phyloP scores from a whole-genome alignment of 768 basidiomycete species.

The Calvatia gigantea region DNA sequence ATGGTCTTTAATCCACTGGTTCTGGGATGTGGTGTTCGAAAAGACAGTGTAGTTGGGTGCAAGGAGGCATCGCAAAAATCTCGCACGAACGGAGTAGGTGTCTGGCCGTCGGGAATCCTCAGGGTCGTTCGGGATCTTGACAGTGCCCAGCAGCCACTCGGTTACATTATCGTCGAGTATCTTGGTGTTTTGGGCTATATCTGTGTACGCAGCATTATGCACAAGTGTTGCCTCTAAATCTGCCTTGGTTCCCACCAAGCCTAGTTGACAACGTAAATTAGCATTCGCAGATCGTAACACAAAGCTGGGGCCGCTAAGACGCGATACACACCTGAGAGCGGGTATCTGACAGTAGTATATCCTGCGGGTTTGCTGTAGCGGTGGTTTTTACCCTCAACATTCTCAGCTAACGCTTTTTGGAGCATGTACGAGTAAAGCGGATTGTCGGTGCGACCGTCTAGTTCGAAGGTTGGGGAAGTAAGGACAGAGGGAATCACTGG shows the following conservation, averaged over 20 bases:
- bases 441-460: background rate
- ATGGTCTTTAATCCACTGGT: background rate
- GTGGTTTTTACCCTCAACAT: background rate
- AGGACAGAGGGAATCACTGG: slow-evolving; percentile 2
- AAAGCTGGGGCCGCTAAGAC: too few species aligned
- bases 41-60: slow-evolving; percentile 9
- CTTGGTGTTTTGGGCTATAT: too few species aligned
- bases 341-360: background rate
- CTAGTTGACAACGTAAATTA: too few species aligned
- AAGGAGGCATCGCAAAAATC: background rate
- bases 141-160: background rate
- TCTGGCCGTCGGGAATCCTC: background rate
- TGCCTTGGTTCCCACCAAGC: too few species aligned
- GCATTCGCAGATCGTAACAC: too few species aligned
- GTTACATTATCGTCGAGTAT: too few species aligned
- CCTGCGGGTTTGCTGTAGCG: background rate
- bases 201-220: too few species aligned
- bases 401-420: background rate
- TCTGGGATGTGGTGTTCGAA: slow-evolving; percentile 2
- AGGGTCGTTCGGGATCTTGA: background rate
- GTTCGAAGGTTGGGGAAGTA: slow-evolving; percentile 3
- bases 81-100: background rate
- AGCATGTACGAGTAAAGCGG: slow-evolving; percentile 1
- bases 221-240: too few species aligned
- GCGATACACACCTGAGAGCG: background rate